Evolutionary conservation across 2,329 filamentous ascomycete genomes (phyloP).

Genomic region (Fusarium anguioides): DNA sequence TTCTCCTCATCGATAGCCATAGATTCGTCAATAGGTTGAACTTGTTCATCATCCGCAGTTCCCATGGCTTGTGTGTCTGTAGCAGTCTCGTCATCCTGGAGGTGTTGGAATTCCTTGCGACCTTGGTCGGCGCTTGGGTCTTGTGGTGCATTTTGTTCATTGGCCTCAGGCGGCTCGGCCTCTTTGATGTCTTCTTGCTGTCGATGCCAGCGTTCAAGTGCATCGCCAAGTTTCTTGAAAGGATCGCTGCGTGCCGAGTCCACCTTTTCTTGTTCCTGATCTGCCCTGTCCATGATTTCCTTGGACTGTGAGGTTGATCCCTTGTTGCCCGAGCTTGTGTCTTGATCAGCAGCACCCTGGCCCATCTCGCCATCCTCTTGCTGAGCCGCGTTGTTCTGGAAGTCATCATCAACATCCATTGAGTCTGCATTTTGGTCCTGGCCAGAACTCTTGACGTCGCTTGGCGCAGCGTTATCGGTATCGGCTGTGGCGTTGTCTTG

Average conservation of each 20-base stretch:
- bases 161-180: slow-evolving; percentile 55
- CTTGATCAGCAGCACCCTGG: slow-evolving; percentile 71
- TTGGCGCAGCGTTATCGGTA: slow-evolving; percentile 71
- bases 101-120: slow-evolving; percentile 90
- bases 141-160: slow-evolving; percentile 56
- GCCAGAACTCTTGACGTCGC: slow-evolving; percentile 71
- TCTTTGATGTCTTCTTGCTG: slow-evolving; percentile 85
- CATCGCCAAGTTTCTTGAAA: slow-evolving; percentile 95
- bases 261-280: slow-evolving; percentile 54
- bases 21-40: slow-evolving; percentile 84
- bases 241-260: slow-evolving; percentile 69
- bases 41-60: slow-evolving; percentile 87
- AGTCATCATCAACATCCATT: slow-evolving; percentile 70
- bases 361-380: slow-evolving; percentile 74
- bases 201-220: slow-evolving; percentile 91
- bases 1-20: slow-evolving; percentile 84
- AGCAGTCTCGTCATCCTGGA: slow-evolving; percentile 82
- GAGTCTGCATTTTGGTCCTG: slow-evolving; percentile 73
- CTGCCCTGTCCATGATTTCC: slow-evolving; percentile 60
- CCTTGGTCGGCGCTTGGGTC: slow-evolving; percentile 67
- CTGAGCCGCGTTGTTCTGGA: slow-evolving; percentile 69
- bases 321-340: slow-evolving; percentile 72
- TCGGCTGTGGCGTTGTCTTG: slow-evolving; percentile 64
- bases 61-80: slow-evolving; percentile 94
- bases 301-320: slow-evolving; percentile 64